Percentiles rank a stretch among this genome's conserved stretches.
phyloP scores from a whole-genome alignment of 192 early-diverging fungal genomes.

The Dissophora ornata region DNA sequence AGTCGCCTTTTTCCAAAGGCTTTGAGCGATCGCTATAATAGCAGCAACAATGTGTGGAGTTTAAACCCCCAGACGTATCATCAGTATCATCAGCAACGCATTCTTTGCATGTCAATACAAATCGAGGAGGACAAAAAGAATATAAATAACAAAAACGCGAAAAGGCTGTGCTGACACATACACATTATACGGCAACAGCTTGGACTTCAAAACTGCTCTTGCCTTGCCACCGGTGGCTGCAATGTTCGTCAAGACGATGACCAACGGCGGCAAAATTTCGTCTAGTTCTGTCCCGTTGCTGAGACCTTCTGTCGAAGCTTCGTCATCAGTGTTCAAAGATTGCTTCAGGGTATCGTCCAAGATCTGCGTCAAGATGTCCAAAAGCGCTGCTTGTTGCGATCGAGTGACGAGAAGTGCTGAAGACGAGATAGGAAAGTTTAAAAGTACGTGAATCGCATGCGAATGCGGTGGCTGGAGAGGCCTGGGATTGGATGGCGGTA shows the following conservation, averaged over 20 bases:
- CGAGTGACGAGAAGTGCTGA: conserved; percentile 43
- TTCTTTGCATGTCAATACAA: too few relatives aligned
- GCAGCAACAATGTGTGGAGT: too few relatives aligned
- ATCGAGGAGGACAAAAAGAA: too few relatives aligned
- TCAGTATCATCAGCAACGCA: too few relatives aligned
- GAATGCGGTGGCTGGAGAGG: conserved; percentile 79
- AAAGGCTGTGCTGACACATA: conserved; percentile 49
- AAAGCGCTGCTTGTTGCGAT: conserved; percentile 27
- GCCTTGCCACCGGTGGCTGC: conserved; percentile 61
- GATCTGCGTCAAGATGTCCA: conserved; percentile 31
- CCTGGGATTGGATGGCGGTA: conserved; percentile 52
- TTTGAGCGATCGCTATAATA: conserved; percentile 69
- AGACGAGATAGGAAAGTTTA: conserved; percentile 63
- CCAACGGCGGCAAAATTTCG: conserved; percentile 73
- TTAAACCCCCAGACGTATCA: too few relatives aligned
- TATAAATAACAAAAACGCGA: neutral
- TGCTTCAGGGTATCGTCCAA: conserved; percentile 54
- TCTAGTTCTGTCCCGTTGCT: conserved; percentile 62
- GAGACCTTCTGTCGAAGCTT: conserved; percentile 51
- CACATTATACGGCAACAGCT: conserved; percentile 76
- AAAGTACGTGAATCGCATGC: conserved; percentile 81
- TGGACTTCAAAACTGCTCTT: conserved; percentile 51
- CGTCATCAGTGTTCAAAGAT: conserved; percentile 57
- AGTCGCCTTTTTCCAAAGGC: conserved; percentile 71
- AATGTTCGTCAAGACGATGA: conserved; percentile 71